These are phyloP conservation scores for Candida quercuum DNA, from an alignment of 805 yeast species.

Conservation along the genomic window DNA sequence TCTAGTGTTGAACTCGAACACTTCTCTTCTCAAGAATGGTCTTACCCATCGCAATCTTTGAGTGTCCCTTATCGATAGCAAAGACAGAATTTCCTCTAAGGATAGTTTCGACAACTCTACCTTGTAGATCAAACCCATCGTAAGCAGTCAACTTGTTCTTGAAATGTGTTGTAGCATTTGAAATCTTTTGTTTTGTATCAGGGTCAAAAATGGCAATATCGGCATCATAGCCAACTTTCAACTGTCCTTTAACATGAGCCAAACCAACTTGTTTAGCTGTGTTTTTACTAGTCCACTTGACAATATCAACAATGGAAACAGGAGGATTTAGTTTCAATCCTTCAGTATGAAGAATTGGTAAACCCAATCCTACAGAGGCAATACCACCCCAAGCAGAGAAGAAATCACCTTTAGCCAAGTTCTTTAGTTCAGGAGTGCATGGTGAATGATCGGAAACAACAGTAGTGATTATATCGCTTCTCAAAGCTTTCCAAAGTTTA, in stretches of 20 bases:
- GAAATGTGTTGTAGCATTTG: conserved; percentile 56
- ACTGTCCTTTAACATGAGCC: conserved; percentile 62
- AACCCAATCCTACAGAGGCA: conserved; percentile 86
- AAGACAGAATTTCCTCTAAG: conserved; percentile 73
- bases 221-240: conserved; percentile 78
- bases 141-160: conserved; percentile 89
- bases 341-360: conserved; percentile 76
- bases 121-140: conserved; percentile 61
- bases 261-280: conserved; percentile 87
- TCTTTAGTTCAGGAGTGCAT: conserved; percentile 87
- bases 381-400: conserved; percentile 97
- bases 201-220: conserved; percentile 84
- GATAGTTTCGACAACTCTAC: conserved; percentile 75
- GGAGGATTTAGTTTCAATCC: conserved; percentile 50
- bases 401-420: conserved; percentile 78
- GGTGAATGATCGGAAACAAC: conserved; percentile 97
- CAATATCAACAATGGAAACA: conserved; percentile 54
- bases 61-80: conserved; percentile 47
- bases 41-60: conserved; percentile 51
- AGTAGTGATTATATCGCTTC: conserved; percentile 61
- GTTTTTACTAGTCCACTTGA: conserved; percentile 74
- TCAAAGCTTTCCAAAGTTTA: conserved; percentile 73
- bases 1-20: not conserved
- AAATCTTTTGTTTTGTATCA: conserved; percentile 40
- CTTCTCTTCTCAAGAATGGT: conserved; percentile 56